phyloP scores from a whole-genome alignment of 164 flowering plant genomes.

The Sedum album region DNA sequence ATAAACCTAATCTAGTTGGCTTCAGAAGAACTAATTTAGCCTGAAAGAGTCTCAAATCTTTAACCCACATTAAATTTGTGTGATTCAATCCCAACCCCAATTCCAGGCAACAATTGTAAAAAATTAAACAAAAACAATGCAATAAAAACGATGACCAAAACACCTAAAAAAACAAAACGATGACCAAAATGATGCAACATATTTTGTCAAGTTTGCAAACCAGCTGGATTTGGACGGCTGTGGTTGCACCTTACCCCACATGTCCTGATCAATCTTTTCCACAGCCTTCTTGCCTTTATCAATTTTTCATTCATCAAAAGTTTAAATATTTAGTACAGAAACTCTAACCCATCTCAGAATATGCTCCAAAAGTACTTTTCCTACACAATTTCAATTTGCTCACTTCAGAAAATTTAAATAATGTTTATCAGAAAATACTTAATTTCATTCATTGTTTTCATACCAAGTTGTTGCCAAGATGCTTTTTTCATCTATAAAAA shows the following conservation, averaged over 20 bases:
- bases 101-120: not conserved
- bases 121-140: not conserved
- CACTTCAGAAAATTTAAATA: not conserved
- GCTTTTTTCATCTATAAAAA: too few relatives aligned
- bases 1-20: too few relatives aligned
- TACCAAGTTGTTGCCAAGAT: too few relatives aligned
- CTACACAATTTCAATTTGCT: not conserved
- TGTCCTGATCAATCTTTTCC: not conserved
- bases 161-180: not conserved
- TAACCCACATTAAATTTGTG: too few relatives aligned
- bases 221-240: conserved; percentile 2
- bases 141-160: not conserved
- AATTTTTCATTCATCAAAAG: not conserved
- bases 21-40: too few relatives aligned
- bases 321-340: too few relatives aligned
- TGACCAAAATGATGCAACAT: not conserved
- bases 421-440: not conserved
- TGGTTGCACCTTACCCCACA: not conserved
- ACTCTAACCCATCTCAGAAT: not conserved
- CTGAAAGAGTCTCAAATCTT: too few relatives aligned
- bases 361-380: too few relatives aligned
- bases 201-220: conserved; percentile 2
- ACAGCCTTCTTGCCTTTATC: not conserved
- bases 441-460: too few relatives aligned
- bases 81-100: too few relatives aligned